These are phyloP conservation scores for Fimicolochytrium jonesii DNA, from an alignment of 192 early-diverging fungal species.

Conservation along the genomic window DNA sequence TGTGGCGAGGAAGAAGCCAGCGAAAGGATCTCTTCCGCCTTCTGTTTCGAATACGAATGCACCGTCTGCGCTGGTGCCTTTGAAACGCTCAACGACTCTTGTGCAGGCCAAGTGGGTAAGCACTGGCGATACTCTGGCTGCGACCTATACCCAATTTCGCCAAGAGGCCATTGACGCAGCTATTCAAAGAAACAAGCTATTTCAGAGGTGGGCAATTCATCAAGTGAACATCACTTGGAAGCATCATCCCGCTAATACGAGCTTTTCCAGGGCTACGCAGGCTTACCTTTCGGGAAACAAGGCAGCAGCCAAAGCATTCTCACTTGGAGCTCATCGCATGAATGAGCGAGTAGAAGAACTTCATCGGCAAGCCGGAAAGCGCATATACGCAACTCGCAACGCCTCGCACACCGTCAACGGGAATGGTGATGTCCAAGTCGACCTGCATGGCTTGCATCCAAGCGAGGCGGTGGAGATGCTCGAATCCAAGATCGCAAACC, in stretches of 20 bases:
- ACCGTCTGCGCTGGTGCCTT: no score
- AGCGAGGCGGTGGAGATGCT: conserved; percentile 41
- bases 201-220: conserved; percentile 28
- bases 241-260: no score
- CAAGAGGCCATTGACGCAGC: conserved; percentile 44
- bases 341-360: conserved; percentile 37
- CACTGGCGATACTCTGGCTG: conserved; percentile 39
- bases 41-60: no score
- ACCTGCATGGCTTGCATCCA: conserved; percentile 52
- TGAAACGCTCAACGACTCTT: not conserved
- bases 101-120: conserved; percentile 33
- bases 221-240: not conserved
- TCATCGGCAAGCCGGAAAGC: conserved; percentile 29
- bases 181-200: conserved; percentile 41
- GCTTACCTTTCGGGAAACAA: conserved; percentile 43
- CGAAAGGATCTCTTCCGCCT: not conserved
- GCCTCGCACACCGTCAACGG: not conserved
- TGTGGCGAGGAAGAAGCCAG: conserved; percentile 19
- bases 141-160: conserved; percentile 36
- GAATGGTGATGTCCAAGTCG: conserved; percentile 26
- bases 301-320: conserved; percentile 47
- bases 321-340: conserved; percentile 31
- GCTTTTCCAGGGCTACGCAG: conserved; percentile 42
- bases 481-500: conserved; percentile 12
- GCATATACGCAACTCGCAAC: conserved; percentile 42